Evolutionary conservation across 2,329 filamentous ascomycete species (phyloP), one percentile per base, ranked within the genome.

Genomic region (Talaromyces sp.): DNA sequence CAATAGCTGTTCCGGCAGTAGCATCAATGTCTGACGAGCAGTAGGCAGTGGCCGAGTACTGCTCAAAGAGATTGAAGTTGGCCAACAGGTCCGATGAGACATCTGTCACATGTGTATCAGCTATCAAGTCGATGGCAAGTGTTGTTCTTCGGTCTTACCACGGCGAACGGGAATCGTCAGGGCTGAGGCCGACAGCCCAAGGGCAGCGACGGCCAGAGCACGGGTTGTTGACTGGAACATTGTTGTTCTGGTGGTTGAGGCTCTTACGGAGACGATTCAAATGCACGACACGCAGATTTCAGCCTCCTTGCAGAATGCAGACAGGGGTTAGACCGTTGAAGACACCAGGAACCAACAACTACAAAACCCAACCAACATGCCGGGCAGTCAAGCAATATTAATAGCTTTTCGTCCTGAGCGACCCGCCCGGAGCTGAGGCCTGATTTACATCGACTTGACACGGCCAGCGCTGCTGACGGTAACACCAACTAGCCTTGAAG

Each of bases 21-120:
- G 75, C 75, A 60, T 81, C 71, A 69, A 81, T 77, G 69, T 84
- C 84, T 44, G 65, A 69, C 2, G 75, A 66, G 67, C 82, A 84
- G 69, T 84, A 84, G 22, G 81, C 74, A 3, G 82, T 82, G 2
- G 81, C 82, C 2, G 81, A 76, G 67, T 82, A 85, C 62, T 84
- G 78, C 47, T 79, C 77, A 68, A 80, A 82, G 64, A 83, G 72
- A 2, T 73, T 70, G 8, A 84, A 71, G 49, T 79, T 70, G 17
- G 72, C 67, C 42, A 82, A 69, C 10, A 79, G 63, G 22, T 69
- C 69, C n/a, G 72, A 56, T 0, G 78, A 77, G 33, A 83, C 74
- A 53, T 70, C 76, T 78, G 19, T 42, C 6, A 57, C 7, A 3
- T 15, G 15, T 44, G 22, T n/a, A n/a, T 22, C 15, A 19, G 13